Conservation (phyloP, 345 rosid genomes). For the Rhizophora mangle region DNA sequence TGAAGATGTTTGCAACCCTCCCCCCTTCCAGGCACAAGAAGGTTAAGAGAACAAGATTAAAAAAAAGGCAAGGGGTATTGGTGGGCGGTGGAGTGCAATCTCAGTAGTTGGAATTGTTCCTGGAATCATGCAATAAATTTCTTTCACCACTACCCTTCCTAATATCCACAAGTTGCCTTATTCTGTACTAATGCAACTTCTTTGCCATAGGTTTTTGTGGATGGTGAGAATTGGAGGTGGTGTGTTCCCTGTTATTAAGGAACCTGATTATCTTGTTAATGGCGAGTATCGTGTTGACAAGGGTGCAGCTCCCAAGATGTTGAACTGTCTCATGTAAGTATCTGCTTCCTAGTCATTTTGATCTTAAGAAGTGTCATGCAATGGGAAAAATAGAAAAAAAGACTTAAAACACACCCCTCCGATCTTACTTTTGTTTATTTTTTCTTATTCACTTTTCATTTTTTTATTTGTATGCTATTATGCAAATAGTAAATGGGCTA, state of each 20-base stretch:
- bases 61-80: no score
- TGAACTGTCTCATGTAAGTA: constrained; percentile 98
- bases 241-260: constrained; percentile 94
- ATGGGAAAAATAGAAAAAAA: background rate
- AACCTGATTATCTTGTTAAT: constrained; percentile 95
- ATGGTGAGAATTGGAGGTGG: constrained; percentile 99
- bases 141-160: background rate
- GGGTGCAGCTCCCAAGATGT: constrained; percentile 96
- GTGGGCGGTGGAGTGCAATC: no score
- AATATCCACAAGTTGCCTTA: background rate
- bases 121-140: background rate
- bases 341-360: background rate
- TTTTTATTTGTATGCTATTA: no score
- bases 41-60: no score
- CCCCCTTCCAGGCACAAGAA: no score
- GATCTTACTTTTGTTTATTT: no score
- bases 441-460: background rate
- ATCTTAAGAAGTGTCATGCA: background rate
- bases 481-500: no score
- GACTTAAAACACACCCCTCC: background rate
- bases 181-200: constrained; percentile 11
- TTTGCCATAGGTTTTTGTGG: constrained; percentile 80
- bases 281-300: constrained; percentile 99
- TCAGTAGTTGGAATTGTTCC: no score
- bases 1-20: background rate